Evolutionary conservation across 2,329 filamentous ascomycete species (phyloP).

Genomic region (Trichoderma harzianum): DNA sequence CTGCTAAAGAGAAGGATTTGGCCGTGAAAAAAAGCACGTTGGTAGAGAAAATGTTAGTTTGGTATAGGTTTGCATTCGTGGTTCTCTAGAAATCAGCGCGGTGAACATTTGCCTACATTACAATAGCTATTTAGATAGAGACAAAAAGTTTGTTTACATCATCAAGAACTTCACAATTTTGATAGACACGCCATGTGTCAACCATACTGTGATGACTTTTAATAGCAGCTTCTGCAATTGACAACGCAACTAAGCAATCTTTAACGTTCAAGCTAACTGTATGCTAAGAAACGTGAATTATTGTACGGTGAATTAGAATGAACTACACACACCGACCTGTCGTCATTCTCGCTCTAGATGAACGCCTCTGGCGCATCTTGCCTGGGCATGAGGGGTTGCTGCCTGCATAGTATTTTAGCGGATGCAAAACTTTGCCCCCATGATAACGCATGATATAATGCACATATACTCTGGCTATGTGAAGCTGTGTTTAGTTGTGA

Average conservation of each 20-base stretch:
- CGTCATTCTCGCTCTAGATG: not conserved
- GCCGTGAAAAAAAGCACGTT: not conserved
- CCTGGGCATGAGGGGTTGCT: not conserved
- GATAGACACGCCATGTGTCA: not conserved
- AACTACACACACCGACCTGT: not conserved
- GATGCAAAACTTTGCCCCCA: not conserved
- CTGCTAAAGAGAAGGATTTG: not conserved
- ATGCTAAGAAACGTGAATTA: not conserved
- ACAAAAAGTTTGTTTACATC: not conserved
- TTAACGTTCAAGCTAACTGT: not conserved
- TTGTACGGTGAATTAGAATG: not conserved
- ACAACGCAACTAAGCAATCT: not conserved
- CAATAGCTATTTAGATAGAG: not conserved
- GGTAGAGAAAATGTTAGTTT: not conserved
- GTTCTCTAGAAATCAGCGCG: rapidly evolving
- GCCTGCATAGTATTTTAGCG: not conserved
- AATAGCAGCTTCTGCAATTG: not conserved
- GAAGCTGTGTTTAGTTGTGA: rapidly evolving
- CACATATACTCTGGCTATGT: not conserved
- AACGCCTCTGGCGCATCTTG: not conserved
- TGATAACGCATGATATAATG: not conserved
- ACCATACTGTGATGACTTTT: not conserved
- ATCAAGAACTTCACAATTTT: not conserved
- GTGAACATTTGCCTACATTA: not conserved
- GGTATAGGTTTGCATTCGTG: not conserved